These are phyloP conservation scores for Barnettozyma vustinii DNA, from an alignment of 805 yeast genomes.

Conservation along the genomic window DNA sequence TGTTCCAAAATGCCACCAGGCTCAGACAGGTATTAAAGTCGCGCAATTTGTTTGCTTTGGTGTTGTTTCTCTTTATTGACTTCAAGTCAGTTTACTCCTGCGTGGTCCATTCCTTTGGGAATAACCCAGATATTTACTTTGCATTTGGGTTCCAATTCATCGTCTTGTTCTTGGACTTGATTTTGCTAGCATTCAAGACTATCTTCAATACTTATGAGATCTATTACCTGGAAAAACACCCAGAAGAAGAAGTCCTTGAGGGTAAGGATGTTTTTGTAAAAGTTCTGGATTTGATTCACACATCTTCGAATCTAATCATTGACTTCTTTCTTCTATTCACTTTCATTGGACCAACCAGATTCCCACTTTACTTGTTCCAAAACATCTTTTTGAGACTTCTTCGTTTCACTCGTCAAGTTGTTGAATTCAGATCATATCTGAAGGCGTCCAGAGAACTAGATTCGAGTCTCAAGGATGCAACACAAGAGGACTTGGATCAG, in stretches of 20 bases:
- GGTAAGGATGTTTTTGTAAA: constrained; percentile 55
- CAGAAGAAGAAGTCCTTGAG: constrained; percentile 71
- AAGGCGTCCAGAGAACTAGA: constrained; percentile 57
- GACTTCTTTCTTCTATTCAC: constrained; percentile 43
- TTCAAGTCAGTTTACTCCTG: constrained; percentile 46
- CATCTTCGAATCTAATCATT: constrained; percentile 40
- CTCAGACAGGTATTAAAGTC: constrained; percentile 30
- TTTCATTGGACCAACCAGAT: constrained; percentile 38
- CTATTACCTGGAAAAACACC: constrained; percentile 35
- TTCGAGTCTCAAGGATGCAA: constrained; percentile 56
- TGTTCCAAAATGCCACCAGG: constrained; percentile 39
- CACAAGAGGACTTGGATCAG: constrained; percentile 48
- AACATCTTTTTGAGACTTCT: constrained; percentile 38
- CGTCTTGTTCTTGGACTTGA: constrained; percentile 49
- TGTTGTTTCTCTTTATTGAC: constrained; percentile 45
- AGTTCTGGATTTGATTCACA: constrained; percentile 46
- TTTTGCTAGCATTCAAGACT: constrained; percentile 41
- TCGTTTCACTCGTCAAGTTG: constrained; percentile 29
- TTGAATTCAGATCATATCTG: constrained; percentile 34
- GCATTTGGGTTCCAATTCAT: constrained; percentile 76
- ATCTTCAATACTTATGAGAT: constrained; percentile 54
- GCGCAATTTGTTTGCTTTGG: constrained; percentile 40
- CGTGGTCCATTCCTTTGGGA: constrained; percentile 36
- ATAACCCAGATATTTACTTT: constrained; percentile 50
- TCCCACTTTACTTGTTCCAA: constrained; percentile 44